These are phyloP conservation scores for Calonectria leucothoes DNA, from an alignment of 2,329 filamentous ascomycete genomes.

Conservation along the genomic window DNA sequence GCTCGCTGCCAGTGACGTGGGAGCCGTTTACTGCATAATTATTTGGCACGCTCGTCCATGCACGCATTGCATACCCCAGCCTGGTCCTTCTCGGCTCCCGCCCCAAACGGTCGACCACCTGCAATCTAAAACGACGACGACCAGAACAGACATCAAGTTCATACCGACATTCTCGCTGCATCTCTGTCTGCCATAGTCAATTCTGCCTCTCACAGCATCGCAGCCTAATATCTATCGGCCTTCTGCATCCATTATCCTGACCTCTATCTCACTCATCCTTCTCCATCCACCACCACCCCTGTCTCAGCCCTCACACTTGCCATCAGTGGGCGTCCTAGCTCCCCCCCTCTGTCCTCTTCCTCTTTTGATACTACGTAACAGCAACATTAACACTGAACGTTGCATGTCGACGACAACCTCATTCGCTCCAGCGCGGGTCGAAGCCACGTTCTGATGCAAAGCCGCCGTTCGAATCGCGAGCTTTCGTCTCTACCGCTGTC, in stretches of 20 bases:
- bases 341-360: conserved; percentile 29
- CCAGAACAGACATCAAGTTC: neutral
- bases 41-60: neutral
- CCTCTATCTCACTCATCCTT: conserved; percentile 30
- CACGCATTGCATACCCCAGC: conserved; percentile 9
- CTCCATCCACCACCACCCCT: conserved; percentile 6
- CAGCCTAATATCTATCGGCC: neutral
- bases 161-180: neutral
- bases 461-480: conserved; percentile 41
- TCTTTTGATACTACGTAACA: conserved; percentile 26
- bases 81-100: neutral
- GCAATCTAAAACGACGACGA: conserved; percentile 5
- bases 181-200: neutral
- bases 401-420: conserved; percentile 37
- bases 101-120: conserved; percentile 8
- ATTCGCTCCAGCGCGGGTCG: conserved; percentile 14
- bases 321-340: conserved; percentile 24
- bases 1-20: neutral
- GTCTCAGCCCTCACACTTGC: conserved; percentile 21
- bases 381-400: neutral
- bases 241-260: neutral
- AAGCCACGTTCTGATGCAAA: conserved; percentile 49
- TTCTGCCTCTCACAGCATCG: neutral
- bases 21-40: conserved; percentile 6
- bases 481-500: conserved; percentile 45